Evolutionary conservation across 192 early-diverging fungal genomes (phyloP).

Genomic region (Lunasporangiospora selenospora): DNA sequence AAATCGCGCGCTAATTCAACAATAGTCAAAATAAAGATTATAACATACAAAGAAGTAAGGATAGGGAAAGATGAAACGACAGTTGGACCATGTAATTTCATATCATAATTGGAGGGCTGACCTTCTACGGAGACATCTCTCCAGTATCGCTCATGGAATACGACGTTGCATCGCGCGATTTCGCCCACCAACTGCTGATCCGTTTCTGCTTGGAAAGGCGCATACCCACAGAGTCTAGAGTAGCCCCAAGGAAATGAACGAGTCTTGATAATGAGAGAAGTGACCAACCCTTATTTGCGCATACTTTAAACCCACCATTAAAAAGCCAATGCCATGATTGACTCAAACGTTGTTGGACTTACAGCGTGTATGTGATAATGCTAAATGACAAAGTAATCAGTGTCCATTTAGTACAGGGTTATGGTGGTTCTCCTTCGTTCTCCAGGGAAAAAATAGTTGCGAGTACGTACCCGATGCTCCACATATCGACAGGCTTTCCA

Average conservation of each 20-base stretch:
- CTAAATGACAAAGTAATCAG: constrained; percentile 36
- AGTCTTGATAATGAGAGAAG: not conserved
- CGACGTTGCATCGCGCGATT: constrained; percentile 68
- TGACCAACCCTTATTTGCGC: no score
- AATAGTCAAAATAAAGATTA: not conserved
- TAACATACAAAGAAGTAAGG: not conserved
- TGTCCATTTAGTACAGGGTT: not conserved
- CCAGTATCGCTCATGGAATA: constrained; percentile 80
- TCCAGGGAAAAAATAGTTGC: not conserved
- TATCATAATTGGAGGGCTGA: constrained; percentile 46
- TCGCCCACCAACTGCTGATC: constrained; percentile 60
- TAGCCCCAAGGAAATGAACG: not conserved
- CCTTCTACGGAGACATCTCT: constrained; percentile 83
- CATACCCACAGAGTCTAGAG: constrained; percentile 77
- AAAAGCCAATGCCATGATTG: no score
- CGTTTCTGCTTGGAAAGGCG: constrained; percentile 74
- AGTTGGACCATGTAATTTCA: not conserved
- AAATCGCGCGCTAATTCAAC: constrained; percentile 74
- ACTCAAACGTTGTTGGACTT: no score
- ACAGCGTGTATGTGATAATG: constrained; percentile 89
- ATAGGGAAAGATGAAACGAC: not conserved
- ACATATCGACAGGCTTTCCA: constrained; percentile 92
- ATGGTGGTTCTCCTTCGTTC: not conserved
- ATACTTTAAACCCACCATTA: no score
- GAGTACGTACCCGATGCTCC: constrained; percentile 77